A percentile compares a stretch with the other conserved stretches of the same genome.
These are phyloP conservation scores for Magnaporthiopsis incrustans DNA, from an alignment of 2,329 filamentous ascomycete genomes.

Conservation along the genomic window DNA sequence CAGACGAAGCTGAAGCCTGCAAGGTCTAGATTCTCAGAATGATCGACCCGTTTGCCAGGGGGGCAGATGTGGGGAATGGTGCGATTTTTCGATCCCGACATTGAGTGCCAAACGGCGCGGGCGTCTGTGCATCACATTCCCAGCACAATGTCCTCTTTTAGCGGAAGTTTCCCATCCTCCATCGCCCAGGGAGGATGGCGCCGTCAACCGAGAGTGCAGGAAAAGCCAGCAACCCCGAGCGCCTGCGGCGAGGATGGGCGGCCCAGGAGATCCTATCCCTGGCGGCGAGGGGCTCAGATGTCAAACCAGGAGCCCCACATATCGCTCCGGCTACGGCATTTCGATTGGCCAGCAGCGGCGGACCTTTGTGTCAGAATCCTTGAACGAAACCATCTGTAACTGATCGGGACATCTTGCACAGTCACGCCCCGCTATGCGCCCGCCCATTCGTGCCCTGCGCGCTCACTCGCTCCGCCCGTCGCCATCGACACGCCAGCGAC, in stretches of 20 bases:
- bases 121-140: conserved; percentile 4
- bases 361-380: conserved; percentile 5
- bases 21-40: not conserved
- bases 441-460: not conserved
- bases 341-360: conserved; percentile 1
- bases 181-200: no score
- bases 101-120: not conserved
- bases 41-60: conserved; percentile 6
- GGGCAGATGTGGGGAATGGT: conserved; percentile 6
- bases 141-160: not conserved
- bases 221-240: not conserved
- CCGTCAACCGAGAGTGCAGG: not conserved
- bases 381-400: conserved; percentile 8
- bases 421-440: not conserved
- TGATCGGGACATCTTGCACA: conserved; percentile 2
- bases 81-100: conserved; percentile 5
- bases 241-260: not conserved
- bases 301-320: not conserved
- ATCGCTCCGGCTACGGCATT: not conserved
- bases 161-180: not conserved
- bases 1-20: no score
- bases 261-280: not conserved
- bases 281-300: not conserved
- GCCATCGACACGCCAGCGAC: not conserved
- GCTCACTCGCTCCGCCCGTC: not conserved